Percentiles rank a stretch among this genome's conserved stretches.
phyloP scores from a whole-genome alignment of 2,329 filamentous ascomycete species.

The Xylariaceae sp. region DNA sequence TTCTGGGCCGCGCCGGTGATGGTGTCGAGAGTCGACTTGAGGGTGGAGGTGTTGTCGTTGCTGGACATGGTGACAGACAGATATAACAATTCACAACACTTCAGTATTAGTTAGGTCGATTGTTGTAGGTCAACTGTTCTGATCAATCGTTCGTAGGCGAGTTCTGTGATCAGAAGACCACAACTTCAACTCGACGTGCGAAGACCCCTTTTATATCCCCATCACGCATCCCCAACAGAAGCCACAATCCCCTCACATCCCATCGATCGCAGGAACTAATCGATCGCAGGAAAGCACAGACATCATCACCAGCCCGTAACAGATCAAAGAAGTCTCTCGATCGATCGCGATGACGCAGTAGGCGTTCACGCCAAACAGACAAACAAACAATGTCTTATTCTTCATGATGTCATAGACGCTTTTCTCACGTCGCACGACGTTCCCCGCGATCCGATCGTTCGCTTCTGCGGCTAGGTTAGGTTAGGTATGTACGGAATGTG shows the following conservation, averaged over 20 bases:
- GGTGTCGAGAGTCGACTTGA: constrained; percentile 71
- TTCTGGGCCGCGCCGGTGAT: constrained; percentile 69
- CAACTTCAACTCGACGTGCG: too few relatives aligned
- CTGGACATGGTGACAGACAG: constrained; percentile 40
- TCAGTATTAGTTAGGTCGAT: too few relatives aligned
- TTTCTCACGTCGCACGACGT: constrained; percentile 1
- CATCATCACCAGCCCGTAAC: background rate
- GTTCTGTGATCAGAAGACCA: too few relatives aligned
- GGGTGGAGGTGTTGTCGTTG: constrained; percentile 60
- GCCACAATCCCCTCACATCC: too few relatives aligned
- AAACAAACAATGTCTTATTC: constrained; percentile 4
- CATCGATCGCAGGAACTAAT: too few relatives aligned
- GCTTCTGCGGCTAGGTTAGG: background rate
- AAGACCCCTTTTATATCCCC: too few relatives aligned
- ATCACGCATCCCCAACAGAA: too few relatives aligned
- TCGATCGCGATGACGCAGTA: constrained; percentile 13
- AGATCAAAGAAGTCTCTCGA: constrained; percentile 9
- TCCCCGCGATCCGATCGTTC: background rate
- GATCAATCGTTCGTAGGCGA: background rate
- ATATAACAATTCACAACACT: too few relatives aligned
- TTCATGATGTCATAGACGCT: constrained; percentile 14
- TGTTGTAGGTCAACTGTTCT: background rate
- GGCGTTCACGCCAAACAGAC: constrained; percentile 1
- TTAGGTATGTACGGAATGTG: too few relatives aligned
- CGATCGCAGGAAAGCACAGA: too few relatives aligned